A percentile compares a stretch with the other conserved stretches of the same genome.
Conservation (phyloP, 495 filamentous ascomycete species). For the Aspergillus baeticus region DNA sequence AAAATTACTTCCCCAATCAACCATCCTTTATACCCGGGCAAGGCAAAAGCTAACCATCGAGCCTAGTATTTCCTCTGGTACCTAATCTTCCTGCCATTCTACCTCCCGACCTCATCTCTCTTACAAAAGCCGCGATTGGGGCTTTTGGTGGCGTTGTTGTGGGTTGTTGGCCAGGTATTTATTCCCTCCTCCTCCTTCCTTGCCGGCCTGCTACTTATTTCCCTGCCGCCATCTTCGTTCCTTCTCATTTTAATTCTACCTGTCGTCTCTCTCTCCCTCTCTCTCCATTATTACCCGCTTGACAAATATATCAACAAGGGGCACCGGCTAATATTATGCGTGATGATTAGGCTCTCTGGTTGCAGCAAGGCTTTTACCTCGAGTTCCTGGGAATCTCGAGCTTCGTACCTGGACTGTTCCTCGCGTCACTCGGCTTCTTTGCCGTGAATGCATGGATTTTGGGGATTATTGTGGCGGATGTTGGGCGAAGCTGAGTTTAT, state of each 20-base stretch:
- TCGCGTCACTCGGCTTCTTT: conserved; percentile 75
- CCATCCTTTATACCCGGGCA: neutral
- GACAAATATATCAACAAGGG: neutral
- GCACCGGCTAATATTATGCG: neutral
- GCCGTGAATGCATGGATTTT: conserved; percentile 83
- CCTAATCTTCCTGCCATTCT: conserved; percentile 85
- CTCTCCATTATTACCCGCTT: too few species aligned
- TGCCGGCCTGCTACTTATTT: too few species aligned
- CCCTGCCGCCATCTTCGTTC: neutral
- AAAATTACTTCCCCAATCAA: too few species aligned
- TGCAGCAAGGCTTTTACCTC: conserved; percentile 82
- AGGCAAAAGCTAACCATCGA: neutral
- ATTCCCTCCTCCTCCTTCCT: neutral
- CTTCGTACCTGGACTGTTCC: conserved; percentile 81
- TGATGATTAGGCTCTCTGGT: conserved; percentile 66
- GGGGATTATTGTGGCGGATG: conserved; percentile 72
- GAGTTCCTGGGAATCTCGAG: conserved; percentile 87
- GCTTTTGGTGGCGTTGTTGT: conserved; percentile 59
- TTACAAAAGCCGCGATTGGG: conserved; percentile 58
- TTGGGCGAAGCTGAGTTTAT: conserved; percentile 31
- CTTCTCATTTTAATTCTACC: too few species aligned
- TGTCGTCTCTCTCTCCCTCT: too few species aligned
- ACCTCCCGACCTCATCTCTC: conserved; percentile 77
- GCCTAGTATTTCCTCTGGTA: conserved; percentile 96
- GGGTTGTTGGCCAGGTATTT: conserved; percentile 66